Conservation (phyloP, 257 asterid genomes). For the Knoxia roxburghii region DNA sequence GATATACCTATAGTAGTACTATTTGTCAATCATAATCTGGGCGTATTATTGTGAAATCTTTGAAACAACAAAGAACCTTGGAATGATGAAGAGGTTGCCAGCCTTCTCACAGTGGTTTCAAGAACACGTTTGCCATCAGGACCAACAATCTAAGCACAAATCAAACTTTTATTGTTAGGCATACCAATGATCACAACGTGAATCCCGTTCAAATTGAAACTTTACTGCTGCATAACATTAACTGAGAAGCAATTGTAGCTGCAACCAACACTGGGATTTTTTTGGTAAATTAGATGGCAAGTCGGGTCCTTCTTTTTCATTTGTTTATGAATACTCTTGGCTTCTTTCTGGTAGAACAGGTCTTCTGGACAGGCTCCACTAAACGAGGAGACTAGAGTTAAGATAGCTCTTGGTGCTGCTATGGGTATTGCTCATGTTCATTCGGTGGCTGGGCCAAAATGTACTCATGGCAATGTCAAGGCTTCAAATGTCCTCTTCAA, state of each 20-base stretch:
- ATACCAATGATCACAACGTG: background rate
- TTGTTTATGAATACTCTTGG: background rate
- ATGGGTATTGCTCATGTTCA: conserved; percentile 74
- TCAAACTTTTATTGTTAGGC: background rate
- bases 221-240: background rate
- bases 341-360: conserved; percentile 26
- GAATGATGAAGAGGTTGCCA: too few relatives aligned
- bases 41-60: too few relatives aligned
- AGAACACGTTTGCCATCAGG: too few relatives aligned
- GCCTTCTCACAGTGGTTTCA: too few relatives aligned
- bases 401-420: conserved; percentile 78
- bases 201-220: background rate
- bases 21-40: too few relatives aligned
- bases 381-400: conserved; percentile 81
- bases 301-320: background rate
- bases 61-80: too few relatives aligned
- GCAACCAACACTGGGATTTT: background rate
- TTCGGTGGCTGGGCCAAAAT: conserved; percentile 65
- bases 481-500: conserved; percentile 76
- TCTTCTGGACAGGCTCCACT: conserved; percentile 49
- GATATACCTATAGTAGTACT: too few relatives aligned
- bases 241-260: background rate
- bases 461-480: conserved; percentile 79
- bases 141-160: background rate
- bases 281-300: background rate